Percentiles rank a stretch among this genome's conserved stretches.
Evolutionary conservation across 2,329 filamentous ascomycete species (phyloP).

Genomic region (Monosporascus sp.): DNA sequence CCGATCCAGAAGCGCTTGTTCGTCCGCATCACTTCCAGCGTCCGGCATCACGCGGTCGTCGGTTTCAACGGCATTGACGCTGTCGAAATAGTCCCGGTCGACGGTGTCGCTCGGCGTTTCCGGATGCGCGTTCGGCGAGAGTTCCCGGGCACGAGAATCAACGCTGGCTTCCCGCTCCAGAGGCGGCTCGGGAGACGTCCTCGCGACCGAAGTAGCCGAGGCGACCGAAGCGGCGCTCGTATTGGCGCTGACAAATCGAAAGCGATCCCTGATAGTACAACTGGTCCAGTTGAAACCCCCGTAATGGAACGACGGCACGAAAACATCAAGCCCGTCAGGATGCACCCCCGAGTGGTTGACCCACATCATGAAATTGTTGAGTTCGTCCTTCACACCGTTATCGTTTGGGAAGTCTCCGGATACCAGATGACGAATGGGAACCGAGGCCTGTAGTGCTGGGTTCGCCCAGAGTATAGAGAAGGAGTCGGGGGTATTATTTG

Average conservation of each 20-base stretch:
- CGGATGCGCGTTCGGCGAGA: conserved; percentile 29
- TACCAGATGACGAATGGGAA: conserved; percentile 52
- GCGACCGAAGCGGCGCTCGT: conserved; percentile 26
- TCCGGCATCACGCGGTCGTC: conserved; percentile 13
- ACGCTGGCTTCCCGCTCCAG: conserved; percentile 31
- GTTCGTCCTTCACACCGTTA: conserved; percentile 40
- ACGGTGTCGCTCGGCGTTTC: conserved; percentile 29
- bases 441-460: conserved; percentile 54
- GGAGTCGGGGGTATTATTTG: conserved; percentile 47
- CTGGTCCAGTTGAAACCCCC: conserved; percentile 65
- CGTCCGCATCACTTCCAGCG: conserved; percentile 16
- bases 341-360: conserved; percentile 50
- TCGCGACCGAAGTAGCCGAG: conserved; percentile 28
- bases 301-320: conserved; percentile 52
- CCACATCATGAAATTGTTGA: conserved; percentile 65
- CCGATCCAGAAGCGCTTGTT: conserved; percentile 12
- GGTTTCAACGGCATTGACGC: conserved; percentile 13
- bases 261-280: conserved; percentile 61
- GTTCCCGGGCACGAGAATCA: conserved; percentile 30
- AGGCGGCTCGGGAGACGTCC: conserved; percentile 33
- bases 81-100: conserved; percentile 27
- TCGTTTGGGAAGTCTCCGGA: conserved; percentile 41
- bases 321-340: conserved; percentile 47
- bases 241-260: conserved; percentile 62
- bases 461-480: conserved; percentile 66